Evolutionary conservation across 176 grass and related monocot species (phyloP).

Genomic region (Aechmea fasciata): DNA sequence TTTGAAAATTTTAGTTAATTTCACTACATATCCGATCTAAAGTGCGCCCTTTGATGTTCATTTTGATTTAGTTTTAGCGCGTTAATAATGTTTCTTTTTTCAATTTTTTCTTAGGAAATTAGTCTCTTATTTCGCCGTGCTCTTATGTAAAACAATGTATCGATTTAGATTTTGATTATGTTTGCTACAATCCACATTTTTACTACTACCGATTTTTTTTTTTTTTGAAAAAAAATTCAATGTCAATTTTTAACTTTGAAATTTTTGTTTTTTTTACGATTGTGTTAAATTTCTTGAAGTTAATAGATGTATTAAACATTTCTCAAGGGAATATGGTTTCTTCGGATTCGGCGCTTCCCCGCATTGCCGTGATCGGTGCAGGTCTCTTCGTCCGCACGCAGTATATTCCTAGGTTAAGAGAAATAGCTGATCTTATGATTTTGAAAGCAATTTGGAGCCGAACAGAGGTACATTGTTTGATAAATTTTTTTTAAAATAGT

Average conservation of each 20-base stretch:
- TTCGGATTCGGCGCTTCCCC: constrained; percentile 26
- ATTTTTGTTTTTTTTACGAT: neutral
- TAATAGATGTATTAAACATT: neutral
- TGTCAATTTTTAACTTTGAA: neutral
- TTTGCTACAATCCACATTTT: no score
- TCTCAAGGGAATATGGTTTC: constrained; percentile 15
- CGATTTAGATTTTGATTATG: no score
- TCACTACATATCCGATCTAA: no score
- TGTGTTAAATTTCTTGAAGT: neutral
- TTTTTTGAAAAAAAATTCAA: no score
- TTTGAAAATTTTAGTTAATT: no score
- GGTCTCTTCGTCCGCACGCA: constrained; percentile 84
- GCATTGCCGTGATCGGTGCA: constrained; percentile 67
- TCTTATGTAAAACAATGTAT: no score
- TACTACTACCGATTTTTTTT: no score
- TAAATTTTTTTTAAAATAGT: neutral
- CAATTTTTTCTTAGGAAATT: no score
- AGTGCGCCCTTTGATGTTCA: no score
- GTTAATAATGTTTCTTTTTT: no score
- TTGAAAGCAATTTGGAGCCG: constrained; percentile 90
- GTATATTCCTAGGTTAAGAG: constrained; percentile 81
- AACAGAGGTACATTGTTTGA: constrained; percentile 36
- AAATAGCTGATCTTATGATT: constrained; percentile 60
- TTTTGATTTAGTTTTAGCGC: no score
- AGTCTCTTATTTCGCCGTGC: no score